Evolutionary conservation across 2,329 filamentous ascomycete genomes (phyloP).

Genomic region (Nemania serpens): DNA sequence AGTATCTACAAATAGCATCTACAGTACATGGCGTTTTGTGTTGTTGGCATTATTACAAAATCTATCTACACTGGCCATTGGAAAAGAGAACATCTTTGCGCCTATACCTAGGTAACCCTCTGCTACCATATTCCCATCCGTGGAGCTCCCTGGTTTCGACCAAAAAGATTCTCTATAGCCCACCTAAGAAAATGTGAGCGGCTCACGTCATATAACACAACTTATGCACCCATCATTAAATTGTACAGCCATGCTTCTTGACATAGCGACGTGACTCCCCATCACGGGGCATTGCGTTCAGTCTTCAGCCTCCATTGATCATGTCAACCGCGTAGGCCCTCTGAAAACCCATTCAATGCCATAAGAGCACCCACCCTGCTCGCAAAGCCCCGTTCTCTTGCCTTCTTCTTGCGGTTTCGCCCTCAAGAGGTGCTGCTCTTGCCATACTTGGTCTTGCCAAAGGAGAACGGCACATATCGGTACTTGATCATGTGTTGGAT

Average conservation of each 20-base stretch:
- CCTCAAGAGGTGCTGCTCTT: constrained; percentile 59
- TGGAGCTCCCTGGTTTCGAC: constrained; percentile 16
- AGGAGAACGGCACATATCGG: constrained; percentile 91
- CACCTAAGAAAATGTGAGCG: constrained; percentile 6
- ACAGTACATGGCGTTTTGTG: too few relatives aligned
- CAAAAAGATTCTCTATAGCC: constrained; percentile 17
- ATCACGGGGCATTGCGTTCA: background rate
- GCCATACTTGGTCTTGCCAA: constrained; percentile 83
- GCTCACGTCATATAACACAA: too few relatives aligned
- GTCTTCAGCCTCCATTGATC: background rate
- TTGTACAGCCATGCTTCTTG: constrained; percentile 30
- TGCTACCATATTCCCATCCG: constrained; percentile 2
- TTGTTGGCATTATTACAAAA: constrained; percentile 15
- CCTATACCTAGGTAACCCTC: background rate
- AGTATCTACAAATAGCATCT: too few relatives aligned
- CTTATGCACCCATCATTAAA: constrained; percentile 35
- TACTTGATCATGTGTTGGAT: constrained; percentile 99
- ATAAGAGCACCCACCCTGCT: too few relatives aligned
- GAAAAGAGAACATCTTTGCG: constrained; percentile 1
- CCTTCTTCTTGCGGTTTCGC: constrained; percentile 13
- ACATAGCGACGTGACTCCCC: constrained; percentile 10
- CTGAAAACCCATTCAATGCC: background rate
- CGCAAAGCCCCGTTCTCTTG: background rate
- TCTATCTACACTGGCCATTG: constrained; percentile 8
- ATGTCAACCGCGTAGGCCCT: background rate